Percentiles rank a stretch among this genome's conserved stretches.
phyloP scores from a whole-genome alignment of 192 early-diverging fungal species.

The Coemansia sp. region DNA sequence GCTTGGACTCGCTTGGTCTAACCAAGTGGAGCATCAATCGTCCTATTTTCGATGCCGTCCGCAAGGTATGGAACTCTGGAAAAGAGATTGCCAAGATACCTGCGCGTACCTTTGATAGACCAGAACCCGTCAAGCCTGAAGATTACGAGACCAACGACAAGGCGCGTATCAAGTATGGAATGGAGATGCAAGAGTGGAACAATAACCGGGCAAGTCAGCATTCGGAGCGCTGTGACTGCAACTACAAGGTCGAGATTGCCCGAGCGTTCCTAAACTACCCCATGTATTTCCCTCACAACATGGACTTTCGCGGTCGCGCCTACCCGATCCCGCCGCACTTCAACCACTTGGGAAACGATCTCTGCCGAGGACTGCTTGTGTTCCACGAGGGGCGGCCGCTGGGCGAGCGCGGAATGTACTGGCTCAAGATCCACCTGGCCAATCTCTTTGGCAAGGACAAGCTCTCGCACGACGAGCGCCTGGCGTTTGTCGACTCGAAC shows the following conservation, averaged over 20 bases:
- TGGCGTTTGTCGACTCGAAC: conserved; percentile 73
- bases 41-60: conserved; percentile 74
- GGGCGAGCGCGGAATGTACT: conserved; percentile 76
- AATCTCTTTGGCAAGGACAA: conserved; percentile 93
- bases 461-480: conserved; percentile 83
- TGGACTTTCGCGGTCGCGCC: conserved; percentile 97
- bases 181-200: conserved; percentile 60
- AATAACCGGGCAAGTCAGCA: conserved; percentile 74
- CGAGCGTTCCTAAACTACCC: conserved; percentile 80
- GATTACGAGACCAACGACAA: conserved; percentile 65
- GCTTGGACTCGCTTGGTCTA: conserved; percentile 86
- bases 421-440: conserved; percentile 96
- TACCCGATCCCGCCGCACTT: conserved; percentile 96
- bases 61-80: conserved; percentile 89
- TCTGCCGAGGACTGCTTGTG: conserved; percentile 90
- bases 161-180: conserved; percentile 60
- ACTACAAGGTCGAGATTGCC: conserved; percentile 97
- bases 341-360: conserved; percentile 96
- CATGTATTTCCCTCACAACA: conserved; percentile 97
- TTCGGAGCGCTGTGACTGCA: conserved; percentile 86
- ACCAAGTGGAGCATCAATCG: conserved; percentile 91
- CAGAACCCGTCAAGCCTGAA: conserved; percentile 64
- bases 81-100: conserved; percentile 75
- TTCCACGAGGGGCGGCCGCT: conserved; percentile 83
- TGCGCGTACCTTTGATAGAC: conserved; percentile 46